Conservation (phyloP, 2,329 filamentous ascomycete genomes). For the Aspergillus calidoustus region DNA sequence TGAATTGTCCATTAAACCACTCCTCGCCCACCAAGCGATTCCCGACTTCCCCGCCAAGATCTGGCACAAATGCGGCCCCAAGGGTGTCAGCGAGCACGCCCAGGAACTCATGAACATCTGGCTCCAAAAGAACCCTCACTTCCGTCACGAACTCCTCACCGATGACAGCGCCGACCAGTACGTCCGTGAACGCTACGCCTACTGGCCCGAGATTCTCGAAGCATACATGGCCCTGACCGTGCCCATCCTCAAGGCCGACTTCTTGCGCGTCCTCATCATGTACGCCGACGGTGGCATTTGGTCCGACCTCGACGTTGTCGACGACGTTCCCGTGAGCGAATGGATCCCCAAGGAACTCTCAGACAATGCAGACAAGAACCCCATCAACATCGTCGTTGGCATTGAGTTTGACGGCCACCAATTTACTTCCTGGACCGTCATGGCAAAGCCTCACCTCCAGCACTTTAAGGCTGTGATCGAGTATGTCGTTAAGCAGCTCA, state of each 20-base stretch:
- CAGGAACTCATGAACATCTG: constrained; percentile 27
- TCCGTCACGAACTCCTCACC: constrained; percentile 37
- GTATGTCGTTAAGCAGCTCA: constrained; percentile 17
- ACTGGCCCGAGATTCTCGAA: constrained; percentile 43
- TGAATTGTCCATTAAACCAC: not conserved
- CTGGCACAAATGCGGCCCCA: constrained; percentile 22
- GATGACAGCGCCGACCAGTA: constrained; percentile 37
- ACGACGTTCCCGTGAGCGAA: constrained; percentile 36
- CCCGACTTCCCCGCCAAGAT: constrained; percentile 18
- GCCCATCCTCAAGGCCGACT: constrained; percentile 48
- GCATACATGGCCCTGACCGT: constrained; percentile 34
- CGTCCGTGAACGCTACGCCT: constrained; percentile 38
- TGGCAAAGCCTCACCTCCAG: constrained; percentile 15
- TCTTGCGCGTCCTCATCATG: constrained; percentile 48
- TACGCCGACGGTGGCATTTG: constrained; percentile 48
- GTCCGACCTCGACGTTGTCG: constrained; percentile 47
- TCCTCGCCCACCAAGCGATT: constrained; percentile 2
- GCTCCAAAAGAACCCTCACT: constrained; percentile 34
- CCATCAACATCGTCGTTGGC: constrained; percentile 29
- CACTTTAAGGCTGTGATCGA: constrained; percentile 21
- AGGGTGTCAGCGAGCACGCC: constrained; percentile 11
- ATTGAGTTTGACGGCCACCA: constrained; percentile 24
- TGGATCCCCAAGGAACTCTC: constrained; percentile 43
- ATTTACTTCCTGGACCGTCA: constrained; percentile 22
- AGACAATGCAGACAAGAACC: constrained; percentile 13